Conservation (phyloP, 441 rosid species). For the Iberis amara region DNA sequence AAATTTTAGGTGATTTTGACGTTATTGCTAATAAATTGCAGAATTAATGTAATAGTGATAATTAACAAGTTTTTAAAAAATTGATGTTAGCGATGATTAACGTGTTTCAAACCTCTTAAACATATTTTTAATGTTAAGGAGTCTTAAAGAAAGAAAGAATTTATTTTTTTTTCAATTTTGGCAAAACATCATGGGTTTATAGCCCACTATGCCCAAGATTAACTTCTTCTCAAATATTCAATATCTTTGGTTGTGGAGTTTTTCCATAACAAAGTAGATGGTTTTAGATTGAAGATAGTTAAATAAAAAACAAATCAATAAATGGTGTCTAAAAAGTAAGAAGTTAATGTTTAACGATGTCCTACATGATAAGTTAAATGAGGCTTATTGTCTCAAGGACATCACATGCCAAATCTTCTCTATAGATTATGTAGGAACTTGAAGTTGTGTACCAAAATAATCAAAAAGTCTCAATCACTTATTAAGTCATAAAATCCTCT, state of each 20-base stretch:
- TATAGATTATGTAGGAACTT: constrained; percentile 30
- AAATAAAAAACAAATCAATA: constrained; percentile 29
- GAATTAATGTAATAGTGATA: too few species aligned
- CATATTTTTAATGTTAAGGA: too few species aligned
- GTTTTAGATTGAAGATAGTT: constrained; percentile 28
- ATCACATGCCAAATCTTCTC: constrained; percentile 28
- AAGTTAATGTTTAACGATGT: constrained; percentile 29
- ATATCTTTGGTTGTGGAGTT: too few species aligned
- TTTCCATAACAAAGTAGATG: constrained; percentile 21
- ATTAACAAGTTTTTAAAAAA: too few species aligned
- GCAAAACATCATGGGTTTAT: too few species aligned
- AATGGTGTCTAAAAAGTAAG: constrained; percentile 32
- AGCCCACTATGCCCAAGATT: not conserved
- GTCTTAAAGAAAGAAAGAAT: too few species aligned
- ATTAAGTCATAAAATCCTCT: constrained; percentile 19
- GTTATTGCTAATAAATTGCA: too few species aligned
- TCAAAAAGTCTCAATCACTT: constrained; percentile 27
- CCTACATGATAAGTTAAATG: constrained; percentile 29
- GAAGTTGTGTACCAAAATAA: constrained; percentile 30
- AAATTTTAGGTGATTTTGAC: too few species aligned
- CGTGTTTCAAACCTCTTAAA: too few species aligned
- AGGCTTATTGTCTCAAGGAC: constrained; percentile 28
- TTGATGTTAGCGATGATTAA: too few species aligned
- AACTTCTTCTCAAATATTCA: too few species aligned
- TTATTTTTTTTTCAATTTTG: too few species aligned